Percentiles rank a stretch among this genome's conserved stretches.
These are phyloP conservation scores for Hydrangea macrophylla DNA, from an alignment of 148 eudicot species.

Conservation along the genomic window DNA sequence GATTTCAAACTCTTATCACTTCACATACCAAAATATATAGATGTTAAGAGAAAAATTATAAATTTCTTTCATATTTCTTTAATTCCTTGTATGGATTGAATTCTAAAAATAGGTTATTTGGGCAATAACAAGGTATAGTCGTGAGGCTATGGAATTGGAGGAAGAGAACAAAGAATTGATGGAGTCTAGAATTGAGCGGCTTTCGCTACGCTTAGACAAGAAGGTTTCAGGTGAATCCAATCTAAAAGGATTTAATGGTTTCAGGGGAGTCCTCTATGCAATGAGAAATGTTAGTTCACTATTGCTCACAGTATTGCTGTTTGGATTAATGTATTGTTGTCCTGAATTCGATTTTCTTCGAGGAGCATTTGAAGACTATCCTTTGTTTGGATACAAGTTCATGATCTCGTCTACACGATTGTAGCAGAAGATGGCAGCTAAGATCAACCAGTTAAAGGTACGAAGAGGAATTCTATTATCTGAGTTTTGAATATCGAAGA, in stretches of 20 bases:
- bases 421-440: conserved; percentile 48
- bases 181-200: conserved; percentile 53
- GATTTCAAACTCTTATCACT: too few relatives aligned
- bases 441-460: conserved; percentile 36
- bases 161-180: conserved; percentile 60
- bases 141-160: conserved; percentile 59
- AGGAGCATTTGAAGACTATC: conserved; percentile 41
- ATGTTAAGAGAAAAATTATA: too few relatives aligned
- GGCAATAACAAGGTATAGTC: conserved; percentile 46
- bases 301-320: conserved; percentile 44
- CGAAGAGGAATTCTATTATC: conserved; percentile 44
- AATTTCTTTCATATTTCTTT: too few relatives aligned
- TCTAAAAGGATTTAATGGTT: conserved; percentile 64
- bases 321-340: conserved; percentile 54
- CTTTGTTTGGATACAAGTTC: conserved; percentile 51
- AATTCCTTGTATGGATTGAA: too few relatives aligned
- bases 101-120: conserved; percentile 40
- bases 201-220: conserved; percentile 48
- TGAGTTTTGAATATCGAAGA: conserved; percentile 50
- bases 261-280: conserved; percentile 66
- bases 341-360: conserved; percentile 42
- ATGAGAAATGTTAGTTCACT: conserved; percentile 69
- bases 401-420: conserved; percentile 57
- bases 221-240: conserved; percentile 51
- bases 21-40: too few relatives aligned